Evolutionary conservation across 148 eudicot species (phyloP).

Genomic region (Hydrangea macrophylla): DNA sequence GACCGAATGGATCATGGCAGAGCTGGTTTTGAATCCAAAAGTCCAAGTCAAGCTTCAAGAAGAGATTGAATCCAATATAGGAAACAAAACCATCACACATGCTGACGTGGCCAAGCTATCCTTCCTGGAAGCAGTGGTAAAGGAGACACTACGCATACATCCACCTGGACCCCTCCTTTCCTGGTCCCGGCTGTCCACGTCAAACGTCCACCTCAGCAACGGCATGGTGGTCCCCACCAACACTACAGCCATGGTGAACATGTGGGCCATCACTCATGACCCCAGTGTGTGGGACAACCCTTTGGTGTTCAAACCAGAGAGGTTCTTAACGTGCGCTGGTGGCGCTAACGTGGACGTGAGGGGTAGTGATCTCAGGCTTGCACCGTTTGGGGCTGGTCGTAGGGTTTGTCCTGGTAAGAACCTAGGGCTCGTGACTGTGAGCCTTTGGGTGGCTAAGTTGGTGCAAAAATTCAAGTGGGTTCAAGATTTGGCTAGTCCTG

Average conservation of each 20-base stretch:
- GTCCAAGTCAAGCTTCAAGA: slow-evolving; percentile 43
- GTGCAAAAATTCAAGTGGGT: slow-evolving; percentile 41
- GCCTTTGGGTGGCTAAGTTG: slow-evolving; percentile 52
- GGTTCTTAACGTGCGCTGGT: slow-evolving; percentile 33
- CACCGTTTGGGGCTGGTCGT: slow-evolving; percentile 72
- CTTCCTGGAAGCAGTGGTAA: slow-evolving; percentile 61
- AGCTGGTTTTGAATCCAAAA: slow-evolving; percentile 41
- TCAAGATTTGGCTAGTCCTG: slow-evolving; percentile 15
- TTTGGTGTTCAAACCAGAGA: slow-evolving; percentile 43
- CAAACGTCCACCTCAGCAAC: slow-evolving; percentile 52
- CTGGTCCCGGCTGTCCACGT: slow-evolving; percentile 59
- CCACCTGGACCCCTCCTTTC: slow-evolving; percentile 79
- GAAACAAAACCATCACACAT: slow-evolving; percentile 14
- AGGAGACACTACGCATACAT: slow-evolving; percentile 55
- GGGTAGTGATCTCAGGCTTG: slow-evolving; percentile 57
- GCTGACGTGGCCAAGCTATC: slow-evolving; percentile 35
- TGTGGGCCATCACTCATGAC: slow-evolving; percentile 77
- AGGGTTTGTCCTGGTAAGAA: slow-evolving; percentile 65
- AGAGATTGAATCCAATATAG: slow-evolving; percentile 32
- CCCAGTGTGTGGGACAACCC: slow-evolving; percentile 46
- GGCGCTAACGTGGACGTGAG: slow-evolving; percentile 38
- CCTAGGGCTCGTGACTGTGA: slow-evolving; percentile 52
- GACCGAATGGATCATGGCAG: slow-evolving; percentile 67
- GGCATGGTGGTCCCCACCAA: slow-evolving; percentile 60
- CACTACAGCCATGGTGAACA: slow-evolving; percentile 82